Conservation (phyloP, 139 green algal genomes). For the Micractinium sp. region DNA sequence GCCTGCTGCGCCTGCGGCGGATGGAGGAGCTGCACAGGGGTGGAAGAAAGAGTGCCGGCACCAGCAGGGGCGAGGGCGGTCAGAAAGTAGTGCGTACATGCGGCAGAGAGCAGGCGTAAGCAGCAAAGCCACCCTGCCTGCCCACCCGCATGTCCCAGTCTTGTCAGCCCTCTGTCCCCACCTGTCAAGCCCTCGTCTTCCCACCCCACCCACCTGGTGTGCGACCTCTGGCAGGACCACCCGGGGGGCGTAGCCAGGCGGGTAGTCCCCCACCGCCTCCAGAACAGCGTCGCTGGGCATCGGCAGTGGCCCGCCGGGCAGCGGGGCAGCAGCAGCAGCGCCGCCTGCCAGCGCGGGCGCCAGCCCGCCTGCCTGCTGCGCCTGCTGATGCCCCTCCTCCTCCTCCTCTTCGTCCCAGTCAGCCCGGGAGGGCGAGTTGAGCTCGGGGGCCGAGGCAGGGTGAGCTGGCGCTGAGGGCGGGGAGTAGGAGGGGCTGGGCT, state of each 20-base stretch:
- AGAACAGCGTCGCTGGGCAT: not conserved
- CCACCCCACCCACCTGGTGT: not conserved
- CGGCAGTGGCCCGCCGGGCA: not conserved
- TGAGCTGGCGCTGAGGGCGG: not conserved
- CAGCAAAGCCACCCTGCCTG: too few relatives aligned
- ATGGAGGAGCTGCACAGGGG: too few relatives aligned
- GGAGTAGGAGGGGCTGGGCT: slow-evolving; percentile 1
- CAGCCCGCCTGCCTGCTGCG: not conserved
- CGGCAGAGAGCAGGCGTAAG: too few relatives aligned
- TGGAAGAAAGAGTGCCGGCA: too few relatives aligned
- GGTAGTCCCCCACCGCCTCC: slow-evolving; percentile 16
- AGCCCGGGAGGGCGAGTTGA: slow-evolving; percentile 4
- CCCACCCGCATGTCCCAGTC: not conserved
- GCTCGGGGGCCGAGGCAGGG: not conserved
- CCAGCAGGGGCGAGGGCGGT: too few relatives aligned
- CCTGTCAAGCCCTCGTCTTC: not conserved
- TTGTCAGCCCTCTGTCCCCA: too few relatives aligned
- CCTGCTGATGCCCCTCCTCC: not conserved
- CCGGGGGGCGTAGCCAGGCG: not conserved
- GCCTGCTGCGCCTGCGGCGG: too few relatives aligned
- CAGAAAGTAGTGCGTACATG: too few relatives aligned
- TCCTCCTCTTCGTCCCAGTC: slow-evolving; percentile 4
- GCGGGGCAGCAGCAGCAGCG: not conserved
- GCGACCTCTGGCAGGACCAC: slow-evolving; percentile 19
- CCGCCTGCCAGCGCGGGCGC: not conserved